These are phyloP conservation scores for Daldinia grandis DNA, from an alignment of 495 filamentous ascomycete genomes.

Conservation along the genomic window DNA sequence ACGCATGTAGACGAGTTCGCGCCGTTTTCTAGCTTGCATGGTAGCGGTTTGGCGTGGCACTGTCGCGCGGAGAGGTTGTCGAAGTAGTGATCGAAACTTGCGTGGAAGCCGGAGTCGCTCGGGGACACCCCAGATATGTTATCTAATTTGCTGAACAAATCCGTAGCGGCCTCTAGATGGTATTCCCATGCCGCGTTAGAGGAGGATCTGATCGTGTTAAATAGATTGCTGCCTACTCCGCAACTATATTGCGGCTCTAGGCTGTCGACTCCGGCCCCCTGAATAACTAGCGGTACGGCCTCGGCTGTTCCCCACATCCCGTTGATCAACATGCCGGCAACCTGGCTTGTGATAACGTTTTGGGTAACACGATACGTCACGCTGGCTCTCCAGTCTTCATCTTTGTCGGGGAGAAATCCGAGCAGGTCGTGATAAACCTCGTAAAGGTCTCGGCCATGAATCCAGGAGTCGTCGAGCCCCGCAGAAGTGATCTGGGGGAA, in stretches of 20 bases:
- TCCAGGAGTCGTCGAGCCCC: constrained; percentile 70
- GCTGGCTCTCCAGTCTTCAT: constrained; percentile 47
- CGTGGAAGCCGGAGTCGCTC: constrained; percentile 65
- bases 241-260: constrained; percentile 72
- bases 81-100: constrained; percentile 74
- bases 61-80: constrained; percentile 75
- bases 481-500: constrained; percentile 74
- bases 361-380: constrained; percentile 70
- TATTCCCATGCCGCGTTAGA: constrained; percentile 60
- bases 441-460: constrained; percentile 71
- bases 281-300: constrained; percentile 57
- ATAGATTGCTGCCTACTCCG: constrained; percentile 54
- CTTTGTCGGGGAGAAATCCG: constrained; percentile 60
- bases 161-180: constrained; percentile 63
- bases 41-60: constrained; percentile 70
- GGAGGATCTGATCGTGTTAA: constrained; percentile 56
- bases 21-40: constrained; percentile 59
- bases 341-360: constrained; percentile 76
- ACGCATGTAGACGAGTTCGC: constrained; percentile 59
- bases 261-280: constrained; percentile 63
- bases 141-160: constrained; percentile 64
- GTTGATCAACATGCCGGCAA: constrained; percentile 69
- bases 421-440: constrained; percentile 69
- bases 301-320: constrained; percentile 62
- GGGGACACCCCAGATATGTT: constrained; percentile 65